A percentile compares a stretch with the other conserved stretches of the same genome.
These are phyloP conservation scores for Paraconiothyrium brasiliense DNA, from an alignment of 2,329 filamentous ascomycete species.

Conservation along the genomic window DNA sequence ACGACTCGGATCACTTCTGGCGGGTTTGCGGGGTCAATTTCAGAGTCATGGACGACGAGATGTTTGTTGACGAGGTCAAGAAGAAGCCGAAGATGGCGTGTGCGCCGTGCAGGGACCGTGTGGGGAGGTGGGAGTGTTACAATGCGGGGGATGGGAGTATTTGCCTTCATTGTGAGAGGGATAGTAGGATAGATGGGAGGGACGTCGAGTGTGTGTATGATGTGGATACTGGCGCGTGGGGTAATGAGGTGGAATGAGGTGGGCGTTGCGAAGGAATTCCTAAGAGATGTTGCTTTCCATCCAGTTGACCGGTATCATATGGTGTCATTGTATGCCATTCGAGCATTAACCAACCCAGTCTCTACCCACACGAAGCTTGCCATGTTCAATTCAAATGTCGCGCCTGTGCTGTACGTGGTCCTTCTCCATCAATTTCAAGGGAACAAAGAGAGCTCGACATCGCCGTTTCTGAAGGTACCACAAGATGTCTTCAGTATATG, in stretches of 20 bases:
- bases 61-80: slow-evolving; percentile 25
- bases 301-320: too few relatives aligned
- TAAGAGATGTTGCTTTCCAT: too few relatives aligned
- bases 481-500: neutral
- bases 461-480: neutral
- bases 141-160: slow-evolving; percentile 13
- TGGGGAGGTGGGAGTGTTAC: slow-evolving; percentile 6
- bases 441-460: too few relatives aligned
- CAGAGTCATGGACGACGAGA: slow-evolving; percentile 36
- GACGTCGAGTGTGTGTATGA: neutral
- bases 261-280: neutral
- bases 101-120: neutral
- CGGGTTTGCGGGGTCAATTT: slow-evolving; percentile 38
- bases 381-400: too few relatives aligned
- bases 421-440: too few relatives aligned
- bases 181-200: neutral
- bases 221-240: slow-evolving; percentile 1
- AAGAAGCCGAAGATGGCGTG: slow-evolving; percentile 10
- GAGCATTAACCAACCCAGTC: too few relatives aligned
- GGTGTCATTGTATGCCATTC: too few relatives aligned
- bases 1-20: slow-evolving; percentile 42
- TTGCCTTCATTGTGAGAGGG: slow-evolving; percentile 16
- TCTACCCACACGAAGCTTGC: too few relatives aligned
- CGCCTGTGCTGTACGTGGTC: too few relatives aligned
- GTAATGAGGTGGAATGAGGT: neutral